A percentile compares a stretch with the other conserved stretches of the same genome.
phyloP scores from a whole-genome alignment of 75 land plant species.

The Chamaecyparis obtusa region DNA sequence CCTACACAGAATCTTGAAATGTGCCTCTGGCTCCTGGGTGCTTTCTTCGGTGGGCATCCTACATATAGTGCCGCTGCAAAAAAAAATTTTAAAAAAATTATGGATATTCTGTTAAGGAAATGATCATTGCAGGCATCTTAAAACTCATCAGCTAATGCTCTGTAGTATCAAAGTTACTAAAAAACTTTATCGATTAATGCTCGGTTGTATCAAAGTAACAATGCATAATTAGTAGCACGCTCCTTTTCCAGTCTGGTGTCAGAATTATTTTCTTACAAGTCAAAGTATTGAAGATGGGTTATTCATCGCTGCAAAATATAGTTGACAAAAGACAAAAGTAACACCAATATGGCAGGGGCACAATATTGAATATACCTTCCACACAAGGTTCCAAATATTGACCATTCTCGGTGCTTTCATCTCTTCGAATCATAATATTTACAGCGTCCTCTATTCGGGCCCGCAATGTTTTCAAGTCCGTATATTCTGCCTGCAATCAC shows the following conservation, averaged over 20 bases:
- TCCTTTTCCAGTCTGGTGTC: neutral
- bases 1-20: constrained; percentile 28
- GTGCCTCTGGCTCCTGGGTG: constrained; percentile 44
- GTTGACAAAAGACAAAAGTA: neutral
- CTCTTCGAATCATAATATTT: constrained; percentile 77
- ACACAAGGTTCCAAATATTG: constrained; percentile 74
- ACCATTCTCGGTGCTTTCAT: constrained; percentile 53
- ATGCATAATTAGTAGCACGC: neutral
- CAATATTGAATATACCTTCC: constrained; percentile 55
- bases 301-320: constrained; percentile 1
- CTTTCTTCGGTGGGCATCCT: constrained; percentile 51
- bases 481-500: constrained; percentile 65
- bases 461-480: constrained; percentile 65
- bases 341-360: neutral
- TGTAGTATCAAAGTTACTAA: neutral
- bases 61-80: constrained; percentile 49
- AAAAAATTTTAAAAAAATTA: constrained; percentile 26
- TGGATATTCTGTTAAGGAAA: constrained; percentile 15
- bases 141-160: neutral
- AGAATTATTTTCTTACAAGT: neutral
- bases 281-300: neutral
- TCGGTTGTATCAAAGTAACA: neutral
- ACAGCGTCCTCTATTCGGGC: constrained; percentile 69
- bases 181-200: neutral
- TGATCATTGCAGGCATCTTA: neutral